phyloP scores from a whole-genome alignment of 495 filamentous ascomycete genomes.

The Neurospora sp. region DNA sequence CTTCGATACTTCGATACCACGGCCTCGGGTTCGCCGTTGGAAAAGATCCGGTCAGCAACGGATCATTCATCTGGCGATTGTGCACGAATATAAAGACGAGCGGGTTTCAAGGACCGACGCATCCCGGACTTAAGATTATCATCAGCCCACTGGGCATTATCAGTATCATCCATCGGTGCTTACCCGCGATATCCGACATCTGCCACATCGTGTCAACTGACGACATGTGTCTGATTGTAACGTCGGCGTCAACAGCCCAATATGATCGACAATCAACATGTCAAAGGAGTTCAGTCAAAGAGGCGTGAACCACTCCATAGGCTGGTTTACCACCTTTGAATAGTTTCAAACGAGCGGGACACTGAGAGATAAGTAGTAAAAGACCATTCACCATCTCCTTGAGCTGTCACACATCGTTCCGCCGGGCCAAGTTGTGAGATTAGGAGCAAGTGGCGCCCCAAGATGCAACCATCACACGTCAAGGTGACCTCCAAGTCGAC shows the following conservation, averaged over 20 bases:
- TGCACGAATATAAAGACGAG: not conserved
- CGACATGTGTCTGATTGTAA: not conserved
- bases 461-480: too few species aligned
- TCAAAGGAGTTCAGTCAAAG: not conserved
- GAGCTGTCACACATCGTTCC: too few species aligned
- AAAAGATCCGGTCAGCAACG: not conserved
- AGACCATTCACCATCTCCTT: too few species aligned
- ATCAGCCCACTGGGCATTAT: not conserved
- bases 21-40: not conserved
- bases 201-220: not conserved
- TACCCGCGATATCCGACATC: not conserved
- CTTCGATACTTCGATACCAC: not conserved
- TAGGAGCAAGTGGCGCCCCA: too few species aligned
- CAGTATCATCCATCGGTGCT: not conserved
- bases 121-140: not conserved
- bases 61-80: not conserved
- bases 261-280: not conserved
- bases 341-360: not conserved
- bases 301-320: too few species aligned
- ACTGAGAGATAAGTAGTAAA: too few species aligned
- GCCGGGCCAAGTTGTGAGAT: too few species aligned
- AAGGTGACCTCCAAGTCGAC: too few species aligned
- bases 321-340: not conserved
- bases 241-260: not conserved
- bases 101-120: not conserved